phyloP scores from a whole-genome alignment of 2,329 filamentous ascomycete species.

The Cercospora zeina region DNA sequence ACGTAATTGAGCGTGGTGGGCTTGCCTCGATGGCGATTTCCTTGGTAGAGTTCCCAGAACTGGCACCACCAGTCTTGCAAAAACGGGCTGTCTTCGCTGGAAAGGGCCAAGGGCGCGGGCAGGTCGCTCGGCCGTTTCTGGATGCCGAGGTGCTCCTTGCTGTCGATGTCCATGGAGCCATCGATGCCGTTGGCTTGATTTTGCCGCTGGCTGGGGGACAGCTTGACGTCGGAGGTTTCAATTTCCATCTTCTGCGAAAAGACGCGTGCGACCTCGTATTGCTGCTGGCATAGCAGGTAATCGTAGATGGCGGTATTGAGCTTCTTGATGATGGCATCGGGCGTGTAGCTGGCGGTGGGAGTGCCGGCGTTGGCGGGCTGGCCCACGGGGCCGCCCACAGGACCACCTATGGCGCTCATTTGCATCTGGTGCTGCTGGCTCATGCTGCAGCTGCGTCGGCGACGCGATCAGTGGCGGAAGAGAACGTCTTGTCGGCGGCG shows the following conservation, averaged over 20 bases:
- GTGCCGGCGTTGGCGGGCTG: constrained; percentile 47
- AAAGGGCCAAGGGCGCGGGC: constrained; percentile 69
- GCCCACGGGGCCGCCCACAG: constrained; percentile 54
- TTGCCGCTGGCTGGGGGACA: constrained; percentile 60
- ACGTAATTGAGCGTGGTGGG: constrained; percentile 37
- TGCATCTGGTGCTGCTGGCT: constrained; percentile 66
- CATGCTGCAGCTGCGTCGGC: constrained; percentile 43
- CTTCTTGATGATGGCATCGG: constrained; percentile 55
- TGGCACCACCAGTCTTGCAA: constrained; percentile 97
- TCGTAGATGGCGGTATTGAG: constrained; percentile 90
- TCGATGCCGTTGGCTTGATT: constrained; percentile 68
- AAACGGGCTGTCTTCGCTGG: constrained; percentile 72
- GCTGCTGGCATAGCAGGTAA: constrained; percentile 81
- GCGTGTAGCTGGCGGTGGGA: constrained; percentile 29
- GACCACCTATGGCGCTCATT: constrained; percentile 62
- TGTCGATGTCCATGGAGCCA: constrained; percentile 75
- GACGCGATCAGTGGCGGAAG: constrained; percentile 13
- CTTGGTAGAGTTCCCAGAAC: constrained; percentile 94
- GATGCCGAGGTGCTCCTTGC: constrained; percentile 65
- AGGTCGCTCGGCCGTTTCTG: constrained; percentile 80
- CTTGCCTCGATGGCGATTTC: constrained; percentile 69
- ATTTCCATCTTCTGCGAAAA: constrained; percentile 57
- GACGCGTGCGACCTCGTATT: constrained; percentile 79
- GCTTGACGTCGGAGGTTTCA: constrained; percentile 51
- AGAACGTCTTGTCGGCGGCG: constrained; percentile 4